Percentiles rank a stretch among this genome's conserved stretches.
Conservation (phyloP, 2,329 filamentous ascomycete species). For the Aspergillus neotritici region DNA sequence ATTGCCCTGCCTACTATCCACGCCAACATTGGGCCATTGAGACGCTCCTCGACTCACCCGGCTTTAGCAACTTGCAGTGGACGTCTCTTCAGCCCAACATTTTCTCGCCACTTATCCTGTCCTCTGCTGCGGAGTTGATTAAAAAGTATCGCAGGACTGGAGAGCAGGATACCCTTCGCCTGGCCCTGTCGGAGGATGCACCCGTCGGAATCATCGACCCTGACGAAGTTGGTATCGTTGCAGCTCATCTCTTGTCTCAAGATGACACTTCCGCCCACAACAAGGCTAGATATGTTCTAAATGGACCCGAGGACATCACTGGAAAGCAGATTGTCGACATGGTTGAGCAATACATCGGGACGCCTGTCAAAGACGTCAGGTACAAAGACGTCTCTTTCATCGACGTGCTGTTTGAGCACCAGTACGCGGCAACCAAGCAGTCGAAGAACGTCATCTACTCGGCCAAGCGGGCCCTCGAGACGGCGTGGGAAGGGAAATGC, state of each 20-base stretch:
- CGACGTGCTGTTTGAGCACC: slow-evolving; percentile 15
- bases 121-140: slow-evolving; percentile 24
- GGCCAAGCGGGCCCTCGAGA: slow-evolving; percentile 17
- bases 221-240: slow-evolving; percentile 32
- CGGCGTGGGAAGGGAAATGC: slow-evolving; percentile 30
- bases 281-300: slow-evolving; percentile 34
- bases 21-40: slow-evolving; percentile 42
- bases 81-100: slow-evolving; percentile 39
- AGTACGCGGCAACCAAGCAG: slow-evolving; percentile 7
- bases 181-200: slow-evolving; percentile 26
- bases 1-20: slow-evolving; percentile 32
- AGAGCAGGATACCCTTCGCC: slow-evolving; percentile 22
- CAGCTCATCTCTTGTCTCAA: slow-evolving; percentile 31
- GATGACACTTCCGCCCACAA: slow-evolving; percentile 27
- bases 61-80: slow-evolving; percentile 34
- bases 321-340: slow-evolving; percentile 31
- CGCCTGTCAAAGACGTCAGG: slow-evolving; percentile 21
- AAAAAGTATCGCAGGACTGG: slow-evolving; percentile 32
- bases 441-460: slow-evolving; percentile 28
- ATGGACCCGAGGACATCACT: slow-evolving; percentile 38
- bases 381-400: slow-evolving; percentile 31
- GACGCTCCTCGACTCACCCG: slow-evolving; percentile 29
- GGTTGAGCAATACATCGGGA: slow-evolving; percentile 32
- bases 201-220: slow-evolving; percentile 29
- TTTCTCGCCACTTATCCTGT: slow-evolving; percentile 23